Conservation (phyloP, 2,329 filamentous ascomycete genomes). For the Aureobasidium zeae region DNA sequence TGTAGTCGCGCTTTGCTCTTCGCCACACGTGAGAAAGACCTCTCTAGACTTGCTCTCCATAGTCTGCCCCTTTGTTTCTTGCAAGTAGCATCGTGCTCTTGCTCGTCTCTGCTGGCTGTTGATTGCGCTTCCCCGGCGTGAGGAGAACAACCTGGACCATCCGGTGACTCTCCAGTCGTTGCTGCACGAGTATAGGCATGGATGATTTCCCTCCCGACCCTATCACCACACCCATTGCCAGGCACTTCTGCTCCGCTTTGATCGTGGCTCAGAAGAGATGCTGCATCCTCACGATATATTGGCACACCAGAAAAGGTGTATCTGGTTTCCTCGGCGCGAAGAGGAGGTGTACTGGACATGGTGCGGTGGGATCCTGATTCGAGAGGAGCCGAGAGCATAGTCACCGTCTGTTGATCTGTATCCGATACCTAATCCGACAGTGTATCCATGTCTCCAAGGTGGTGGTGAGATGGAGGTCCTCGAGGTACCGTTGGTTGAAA, state of each 20-base stretch:
- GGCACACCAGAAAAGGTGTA: constrained; percentile 24
- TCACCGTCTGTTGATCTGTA: background rate
- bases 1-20: background rate
- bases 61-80: background rate
- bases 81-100: no score
- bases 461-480: background rate
- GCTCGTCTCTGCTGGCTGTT: no score
- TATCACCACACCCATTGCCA: no score
- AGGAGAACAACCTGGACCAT: no score
- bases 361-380: background rate
- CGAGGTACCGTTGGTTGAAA: constrained; percentile 4
- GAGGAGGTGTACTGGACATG: constrained; percentile 16
- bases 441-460: background rate
- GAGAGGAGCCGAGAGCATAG: background rate
- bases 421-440: background rate
- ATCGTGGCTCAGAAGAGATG: constrained; percentile 19
- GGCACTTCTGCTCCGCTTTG: no score
- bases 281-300: constrained; percentile 19
- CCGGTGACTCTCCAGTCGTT: no score
- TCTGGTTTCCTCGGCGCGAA: constrained; percentile 21
- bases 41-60: background rate
- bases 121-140: no score
- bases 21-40: background rate
- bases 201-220: no score
- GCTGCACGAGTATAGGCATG: no score